Percentiles rank a stretch among this genome's conserved stretches.
phyloP scores from a whole-genome alignment of 768 basidiomycete genomes.

The Tulasnella sp. region DNA sequence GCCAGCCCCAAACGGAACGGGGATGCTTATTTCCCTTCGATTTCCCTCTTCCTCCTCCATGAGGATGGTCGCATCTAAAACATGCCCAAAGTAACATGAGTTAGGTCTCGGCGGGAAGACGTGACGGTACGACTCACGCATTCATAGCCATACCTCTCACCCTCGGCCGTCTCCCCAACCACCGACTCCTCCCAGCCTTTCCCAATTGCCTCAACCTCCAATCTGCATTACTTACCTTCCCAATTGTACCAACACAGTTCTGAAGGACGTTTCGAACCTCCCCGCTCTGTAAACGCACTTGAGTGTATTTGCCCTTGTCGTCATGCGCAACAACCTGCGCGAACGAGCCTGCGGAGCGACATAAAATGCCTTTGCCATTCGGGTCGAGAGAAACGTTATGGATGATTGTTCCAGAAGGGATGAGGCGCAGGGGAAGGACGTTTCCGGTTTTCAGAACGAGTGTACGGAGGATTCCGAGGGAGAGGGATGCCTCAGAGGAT shows the following conservation, averaged over 20 bases:
- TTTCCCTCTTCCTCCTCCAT: slow-evolving; percentile 96
- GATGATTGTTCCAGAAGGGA: slow-evolving; percentile 86
- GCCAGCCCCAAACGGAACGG: slow-evolving; percentile 85
- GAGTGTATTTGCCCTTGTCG: slow-evolving; percentile 57
- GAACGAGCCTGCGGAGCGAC: slow-evolving; percentile 81
- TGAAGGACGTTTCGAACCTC: slow-evolving; percentile 81
- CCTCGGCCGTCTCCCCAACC: slow-evolving; percentile 74
- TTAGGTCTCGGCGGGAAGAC: background rate
- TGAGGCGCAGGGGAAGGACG: slow-evolving; percentile 80
- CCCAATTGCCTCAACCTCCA: slow-evolving; percentile 79
- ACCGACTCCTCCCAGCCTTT: slow-evolving; percentile 82
- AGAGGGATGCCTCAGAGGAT: slow-evolving; percentile 35
- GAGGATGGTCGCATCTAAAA: slow-evolving; percentile 75
- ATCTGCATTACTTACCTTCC: slow-evolving; percentile 81
- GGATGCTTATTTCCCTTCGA: slow-evolving; percentile 95
- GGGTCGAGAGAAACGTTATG: slow-evolving; percentile 76
- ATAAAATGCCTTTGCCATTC: slow-evolving; percentile 66
- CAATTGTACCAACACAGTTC: slow-evolving; percentile 75
- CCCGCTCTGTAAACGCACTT: slow-evolving; percentile 81
- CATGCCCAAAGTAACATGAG: background rate
- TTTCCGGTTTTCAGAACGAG: slow-evolving; percentile 84
- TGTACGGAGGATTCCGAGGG: slow-evolving; percentile 74
- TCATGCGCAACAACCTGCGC: slow-evolving; percentile 75
- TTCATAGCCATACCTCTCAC: slow-evolving; percentile 98
- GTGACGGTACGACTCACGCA: slow-evolving; percentile 45